phyloP scores from a whole-genome alignment of 1,284 basidiomycete species.

The Sanghuangporus weigelae region DNA sequence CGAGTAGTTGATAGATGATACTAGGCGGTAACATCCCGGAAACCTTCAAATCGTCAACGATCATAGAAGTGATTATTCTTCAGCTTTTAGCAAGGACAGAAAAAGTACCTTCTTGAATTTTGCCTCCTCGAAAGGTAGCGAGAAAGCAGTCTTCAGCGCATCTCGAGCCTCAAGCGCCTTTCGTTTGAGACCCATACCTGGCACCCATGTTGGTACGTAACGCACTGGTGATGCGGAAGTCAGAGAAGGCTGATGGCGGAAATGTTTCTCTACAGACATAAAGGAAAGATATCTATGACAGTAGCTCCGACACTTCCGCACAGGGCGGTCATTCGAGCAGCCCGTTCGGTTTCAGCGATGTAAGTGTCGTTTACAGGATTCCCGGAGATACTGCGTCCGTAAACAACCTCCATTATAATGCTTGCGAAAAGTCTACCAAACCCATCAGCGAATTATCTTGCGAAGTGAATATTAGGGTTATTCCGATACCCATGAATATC shows the following conservation, averaged over 20 bases:
- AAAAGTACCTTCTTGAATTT: conserved; percentile 5
- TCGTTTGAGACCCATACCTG: conserved; percentile 11
- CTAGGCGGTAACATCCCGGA: neutral
- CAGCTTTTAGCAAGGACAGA: neutral
- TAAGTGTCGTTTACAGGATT: conserved; percentile 28
- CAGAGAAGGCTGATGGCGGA: neutral
- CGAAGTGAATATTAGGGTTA: neutral
- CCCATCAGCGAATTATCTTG: neutral
- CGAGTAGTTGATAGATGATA: neutral
- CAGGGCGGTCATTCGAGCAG: neutral
- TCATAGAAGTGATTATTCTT: neutral
- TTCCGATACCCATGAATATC: neutral
- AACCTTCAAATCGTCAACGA: neutral
- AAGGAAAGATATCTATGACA: conserved; percentile 25
- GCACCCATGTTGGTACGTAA: conserved; percentile 9
- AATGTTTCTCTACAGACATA: neutral
- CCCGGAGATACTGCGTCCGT: neutral
- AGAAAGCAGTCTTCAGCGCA: neutral
- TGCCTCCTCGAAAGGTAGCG: neutral
- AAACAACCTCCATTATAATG: neutral
- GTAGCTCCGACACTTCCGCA: conserved; percentile 18
- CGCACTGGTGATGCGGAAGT: neutral
- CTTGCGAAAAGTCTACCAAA: neutral
- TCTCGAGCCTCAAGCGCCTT: neutral
- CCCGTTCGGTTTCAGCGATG: conserved; percentile 19